phyloP scores from a whole-genome alignment of 1,284 basidiomycete genomes.

The Malassezia psittaci region DNA sequence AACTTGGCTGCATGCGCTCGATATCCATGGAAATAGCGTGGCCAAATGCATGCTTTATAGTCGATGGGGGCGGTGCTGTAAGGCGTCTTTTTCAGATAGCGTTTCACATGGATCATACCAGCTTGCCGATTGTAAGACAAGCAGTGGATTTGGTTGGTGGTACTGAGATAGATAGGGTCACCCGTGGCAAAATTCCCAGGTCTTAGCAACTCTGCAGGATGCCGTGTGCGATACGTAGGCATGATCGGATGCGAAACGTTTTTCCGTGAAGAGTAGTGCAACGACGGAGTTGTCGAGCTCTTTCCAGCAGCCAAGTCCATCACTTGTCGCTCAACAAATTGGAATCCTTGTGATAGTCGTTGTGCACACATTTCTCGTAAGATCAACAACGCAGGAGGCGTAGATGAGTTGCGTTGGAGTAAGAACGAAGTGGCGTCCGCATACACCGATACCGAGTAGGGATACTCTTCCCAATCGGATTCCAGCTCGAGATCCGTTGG shows the following conservation, averaged over 20 bases:
- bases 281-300: slow-evolving; percentile 20
- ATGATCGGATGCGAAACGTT: too few relatives aligned
- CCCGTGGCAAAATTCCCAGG: slow-evolving; percentile 41
- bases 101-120: slow-evolving; percentile 73
- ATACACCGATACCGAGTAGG: slow-evolving; percentile 38
- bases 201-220: slow-evolving; percentile 43
- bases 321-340: slow-evolving; percentile 59
- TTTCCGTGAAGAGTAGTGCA: neutral
- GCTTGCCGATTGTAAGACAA: slow-evolving; percentile 68
- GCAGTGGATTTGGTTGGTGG: slow-evolving; percentile 88
- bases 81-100: slow-evolving; percentile 70
- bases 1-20: slow-evolving; percentile 70
- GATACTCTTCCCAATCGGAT: slow-evolving; percentile 43
- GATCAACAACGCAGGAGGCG: slow-evolving; percentile 60
- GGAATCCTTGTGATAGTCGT: slow-evolving; percentile 87
- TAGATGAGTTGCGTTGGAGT: slow-evolving; percentile 52
- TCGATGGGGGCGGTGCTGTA: slow-evolving; percentile 55
- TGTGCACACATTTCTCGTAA: slow-evolving; percentile 91
- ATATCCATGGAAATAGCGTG: slow-evolving; percentile 74
- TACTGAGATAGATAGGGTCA: slow-evolving; percentile 73
- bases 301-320: slow-evolving; percentile 17
- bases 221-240: slow-evolving; percentile 10
- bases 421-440: slow-evolving; percentile 41
- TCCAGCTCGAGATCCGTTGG: slow-evolving; percentile 39
- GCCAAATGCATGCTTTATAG: slow-evolving; percentile 87